Evolutionary conservation across 176 grass and related monocot genomes (phyloP).

Genomic region (Poa annua): DNA sequence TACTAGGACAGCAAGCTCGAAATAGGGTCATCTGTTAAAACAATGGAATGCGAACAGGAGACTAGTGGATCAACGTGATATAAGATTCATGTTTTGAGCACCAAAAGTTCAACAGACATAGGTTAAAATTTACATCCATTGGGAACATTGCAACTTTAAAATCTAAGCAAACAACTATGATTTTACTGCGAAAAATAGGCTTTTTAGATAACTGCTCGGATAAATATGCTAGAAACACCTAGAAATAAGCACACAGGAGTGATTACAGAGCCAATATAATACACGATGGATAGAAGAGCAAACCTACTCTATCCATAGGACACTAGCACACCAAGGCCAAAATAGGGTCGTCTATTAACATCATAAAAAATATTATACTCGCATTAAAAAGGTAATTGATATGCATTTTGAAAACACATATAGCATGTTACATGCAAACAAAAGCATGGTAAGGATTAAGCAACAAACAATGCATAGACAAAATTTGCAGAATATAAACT

Average conservation of each 20-base stretch:
- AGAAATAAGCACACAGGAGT: not conserved
- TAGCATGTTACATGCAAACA: not conserved
- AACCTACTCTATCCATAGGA: not conserved
- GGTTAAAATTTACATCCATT: not conserved
- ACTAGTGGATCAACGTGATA: not conserved
- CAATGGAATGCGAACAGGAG: not conserved
- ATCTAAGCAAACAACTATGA: not conserved
- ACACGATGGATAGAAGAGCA: not conserved
- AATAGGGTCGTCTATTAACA: not conserved
- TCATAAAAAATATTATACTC: not conserved
- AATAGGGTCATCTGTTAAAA: not conserved
- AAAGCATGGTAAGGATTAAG: not conserved
- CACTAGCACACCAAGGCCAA: not conserved
- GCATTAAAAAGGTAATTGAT: not conserved
- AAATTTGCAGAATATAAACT: conserved; percentile 29
- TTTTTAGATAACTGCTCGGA: not conserved
- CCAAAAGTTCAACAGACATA: conserved; percentile 3
- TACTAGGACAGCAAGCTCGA: not conserved
- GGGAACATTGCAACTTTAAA: not conserved
- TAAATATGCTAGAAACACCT: not conserved
- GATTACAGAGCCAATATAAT: not conserved
- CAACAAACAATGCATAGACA: not conserved
- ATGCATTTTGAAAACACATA: not conserved
- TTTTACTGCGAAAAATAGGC: not conserved
- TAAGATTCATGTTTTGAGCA: not conserved